These are phyloP conservation scores for Balansia obtecta DNA, from an alignment of 2,329 filamentous ascomycete species.

Conservation along the genomic window DNA sequence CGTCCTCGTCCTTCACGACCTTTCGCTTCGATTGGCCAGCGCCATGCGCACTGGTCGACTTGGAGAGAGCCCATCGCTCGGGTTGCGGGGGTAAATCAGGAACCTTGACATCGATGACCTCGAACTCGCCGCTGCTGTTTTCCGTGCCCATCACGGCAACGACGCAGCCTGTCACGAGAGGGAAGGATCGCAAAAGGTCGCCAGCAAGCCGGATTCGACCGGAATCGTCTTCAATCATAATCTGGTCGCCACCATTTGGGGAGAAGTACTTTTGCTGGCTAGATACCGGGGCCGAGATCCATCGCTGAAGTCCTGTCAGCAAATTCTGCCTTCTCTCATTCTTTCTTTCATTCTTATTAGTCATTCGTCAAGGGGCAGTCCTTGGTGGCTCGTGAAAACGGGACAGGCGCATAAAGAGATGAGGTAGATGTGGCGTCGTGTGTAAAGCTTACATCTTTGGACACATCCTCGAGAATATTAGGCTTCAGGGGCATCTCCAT, in stretches of 20 bases:
- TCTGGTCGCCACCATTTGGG: slow-evolving; percentile 45
- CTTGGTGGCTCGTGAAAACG: slow-evolving; percentile 2
- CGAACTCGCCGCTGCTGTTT: slow-evolving; percentile 82
- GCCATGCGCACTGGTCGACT: slow-evolving; percentile 24
- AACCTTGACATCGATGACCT: slow-evolving; percentile 80
- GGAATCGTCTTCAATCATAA: slow-evolving; percentile 93
- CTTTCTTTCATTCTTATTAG: too few relatives aligned
- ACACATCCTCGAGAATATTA: slow-evolving; percentile 88
- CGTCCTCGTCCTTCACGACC: slow-evolving; percentile 28
- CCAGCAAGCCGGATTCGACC: slow-evolving; percentile 75
- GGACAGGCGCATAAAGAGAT: too few relatives aligned
- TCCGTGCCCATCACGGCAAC: slow-evolving; percentile 92
- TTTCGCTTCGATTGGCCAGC: slow-evolving; percentile 18
- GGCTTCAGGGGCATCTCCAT: slow-evolving; percentile 97
- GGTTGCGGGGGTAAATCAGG: slow-evolving; percentile 78
- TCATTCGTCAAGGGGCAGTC: too few relatives aligned
- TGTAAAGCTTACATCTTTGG: slow-evolving; percentile 58
- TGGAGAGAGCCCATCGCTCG: slow-evolving; percentile 61
- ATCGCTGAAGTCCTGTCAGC: slow-evolving; percentile 46
- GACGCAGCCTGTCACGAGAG: slow-evolving; percentile 86
- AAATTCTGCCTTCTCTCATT: background rate
- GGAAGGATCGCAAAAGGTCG: slow-evolving; percentile 48
- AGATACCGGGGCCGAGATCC: slow-evolving; percentile 71
- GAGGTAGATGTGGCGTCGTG: too few relatives aligned
- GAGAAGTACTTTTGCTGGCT: slow-evolving; percentile 66